Evolutionary conservation across 306 rosid species (phyloP).

Genomic region (Lathyrus tuberosus): DNA sequence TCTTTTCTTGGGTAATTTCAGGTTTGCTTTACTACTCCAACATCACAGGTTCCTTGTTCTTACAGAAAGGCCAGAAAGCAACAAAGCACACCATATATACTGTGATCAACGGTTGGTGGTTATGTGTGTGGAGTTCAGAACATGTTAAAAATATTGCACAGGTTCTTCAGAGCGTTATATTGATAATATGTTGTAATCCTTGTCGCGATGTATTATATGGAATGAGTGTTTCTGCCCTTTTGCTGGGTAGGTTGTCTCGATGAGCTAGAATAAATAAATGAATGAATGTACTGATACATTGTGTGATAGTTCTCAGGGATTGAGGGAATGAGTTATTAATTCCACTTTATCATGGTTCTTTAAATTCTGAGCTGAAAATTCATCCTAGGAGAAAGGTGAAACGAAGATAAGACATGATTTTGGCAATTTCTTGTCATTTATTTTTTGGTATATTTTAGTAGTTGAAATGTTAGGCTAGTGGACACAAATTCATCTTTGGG

Average conservation of each 20-base stretch:
- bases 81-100: not conserved
- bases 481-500: no score
- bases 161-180: not conserved
- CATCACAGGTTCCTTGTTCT: slow-evolving; percentile 12
- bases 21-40: not conserved
- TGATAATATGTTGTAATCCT: not conserved
- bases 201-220: slow-evolving; percentile 10
- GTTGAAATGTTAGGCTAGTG: not conserved
- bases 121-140: slow-evolving; percentile 3
- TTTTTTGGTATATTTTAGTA: not conserved
- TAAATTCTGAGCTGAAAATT: not conserved
- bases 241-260: slow-evolving; percentile 1
- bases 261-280: not conserved
- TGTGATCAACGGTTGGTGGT: slow-evolving; percentile 6
- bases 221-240: slow-evolving; percentile 4
- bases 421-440: not conserved
- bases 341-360: slow-evolving; percentile 5
- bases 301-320: not conserved
- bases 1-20: no score
- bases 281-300: not conserved
- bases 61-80: slow-evolving; percentile 21
- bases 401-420: not conserved
- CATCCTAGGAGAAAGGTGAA: not conserved
- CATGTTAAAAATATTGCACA: not conserved
- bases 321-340: not conserved